A percentile compares a stretch with the other conserved stretches of the same genome.
phyloP scores from a whole-genome alignment of 306 rosid species.

The Psophocarpus tetragonolobus region DNA sequence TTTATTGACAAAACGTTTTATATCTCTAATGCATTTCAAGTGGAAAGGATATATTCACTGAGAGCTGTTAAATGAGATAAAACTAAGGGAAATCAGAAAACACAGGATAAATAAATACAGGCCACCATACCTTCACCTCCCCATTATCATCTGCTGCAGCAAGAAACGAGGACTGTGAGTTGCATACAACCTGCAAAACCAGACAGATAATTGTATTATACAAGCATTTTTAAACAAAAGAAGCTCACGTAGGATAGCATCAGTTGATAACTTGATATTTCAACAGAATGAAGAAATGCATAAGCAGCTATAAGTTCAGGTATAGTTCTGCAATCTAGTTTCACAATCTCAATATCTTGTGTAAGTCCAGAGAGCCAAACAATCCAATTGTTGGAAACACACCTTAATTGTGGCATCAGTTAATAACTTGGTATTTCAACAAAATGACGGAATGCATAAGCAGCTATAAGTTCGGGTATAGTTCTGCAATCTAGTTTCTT shows the following conservation, averaged over 20 bases:
- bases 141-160: conserved; percentile 97
- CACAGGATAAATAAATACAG: conserved; percentile 15
- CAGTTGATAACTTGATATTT: background rate
- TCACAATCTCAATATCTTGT: conserved; percentile 14
- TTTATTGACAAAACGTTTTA: background rate
- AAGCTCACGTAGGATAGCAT: conserved; percentile 8
- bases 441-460: conserved; percentile 7
- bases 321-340: conserved; percentile 20
- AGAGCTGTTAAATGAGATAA: conserved; percentile 8
- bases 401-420: background rate
- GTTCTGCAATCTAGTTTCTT: conserved; percentile 16
- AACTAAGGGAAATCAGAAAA: background rate
- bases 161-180: conserved; percentile 73
- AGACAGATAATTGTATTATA: conserved; percentile 14
- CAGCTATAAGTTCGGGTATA: conserved; percentile 4
- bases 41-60: conserved; percentile 24
- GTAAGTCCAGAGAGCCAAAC: background rate
- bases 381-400: background rate
- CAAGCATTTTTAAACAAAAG: conserved; percentile 9
- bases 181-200: conserved; percentile 71
- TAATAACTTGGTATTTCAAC: conserved; percentile 7
- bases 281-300: conserved; percentile 10
- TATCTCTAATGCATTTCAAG: background rate
- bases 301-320: background rate
- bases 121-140: conserved; percentile 76